Evolutionary conservation across 345 rosid species (phyloP).

Genomic region (Pistacia atlantica): DNA sequence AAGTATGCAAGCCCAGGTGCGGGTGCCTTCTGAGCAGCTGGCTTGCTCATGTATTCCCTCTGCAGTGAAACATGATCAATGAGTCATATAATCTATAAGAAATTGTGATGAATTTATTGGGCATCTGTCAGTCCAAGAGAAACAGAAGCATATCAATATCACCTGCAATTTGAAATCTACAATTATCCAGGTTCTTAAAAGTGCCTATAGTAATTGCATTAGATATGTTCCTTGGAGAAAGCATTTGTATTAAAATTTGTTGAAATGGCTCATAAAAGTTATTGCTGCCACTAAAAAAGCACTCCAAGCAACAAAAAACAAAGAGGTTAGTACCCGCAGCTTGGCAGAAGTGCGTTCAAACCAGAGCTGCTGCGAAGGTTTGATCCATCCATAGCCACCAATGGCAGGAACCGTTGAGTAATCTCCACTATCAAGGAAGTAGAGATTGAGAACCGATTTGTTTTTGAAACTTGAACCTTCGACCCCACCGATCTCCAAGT

Average conservation of each 20-base stretch:
- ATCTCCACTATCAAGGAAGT: constrained; percentile 83
- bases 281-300: background rate
- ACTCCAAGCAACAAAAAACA: background rate
- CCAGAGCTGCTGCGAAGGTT: constrained; percentile 87
- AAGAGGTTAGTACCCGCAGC: constrained; percentile 52
- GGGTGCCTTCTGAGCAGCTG: constrained; percentile 51
- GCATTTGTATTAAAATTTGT: background rate
- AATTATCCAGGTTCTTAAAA: background rate
- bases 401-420: constrained; percentile 60
- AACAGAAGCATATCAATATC: background rate
- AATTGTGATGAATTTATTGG: background rate
- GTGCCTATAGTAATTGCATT: background rate
- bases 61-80: constrained; percentile 24
- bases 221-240: background rate
- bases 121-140: background rate
- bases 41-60: constrained; percentile 63
- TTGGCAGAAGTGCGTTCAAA: constrained; percentile 71
- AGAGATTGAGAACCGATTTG: constrained; percentile 85
- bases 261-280: background rate
- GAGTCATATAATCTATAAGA: background rate
- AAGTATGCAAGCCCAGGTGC: constrained; percentile 92
- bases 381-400: constrained; percentile 84
- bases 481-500: constrained; percentile 74
- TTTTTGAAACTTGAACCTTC: constrained; percentile 63
- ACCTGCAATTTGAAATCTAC: background rate